Evolutionary conservation across 176 grass and related monocot species (phyloP), one percentile per base, ranked within the genome.

Genomic region (Urochloa ruziziensis): DNA sequence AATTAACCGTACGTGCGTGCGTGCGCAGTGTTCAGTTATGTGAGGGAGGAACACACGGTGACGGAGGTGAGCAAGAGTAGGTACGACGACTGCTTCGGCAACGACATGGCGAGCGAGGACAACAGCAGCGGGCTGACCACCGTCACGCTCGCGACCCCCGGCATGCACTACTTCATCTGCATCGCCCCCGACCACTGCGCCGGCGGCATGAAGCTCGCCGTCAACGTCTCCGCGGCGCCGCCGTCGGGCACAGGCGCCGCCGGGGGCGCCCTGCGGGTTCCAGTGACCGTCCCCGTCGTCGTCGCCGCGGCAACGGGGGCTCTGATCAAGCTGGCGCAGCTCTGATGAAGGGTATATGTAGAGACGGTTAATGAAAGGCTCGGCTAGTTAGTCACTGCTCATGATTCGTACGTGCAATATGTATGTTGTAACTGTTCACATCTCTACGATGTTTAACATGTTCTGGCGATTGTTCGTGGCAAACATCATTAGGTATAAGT

Each of bases 111-210:
- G 60, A 88, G 82, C 79, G 89, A 52, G 75, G 83, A 70, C 67
- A 46, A 85, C 70, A 35, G 36, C 39, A 88, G 44, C 21, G 86
- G 88, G 4, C 23, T 83, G 5, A 93, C 95, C 54, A 69, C 62
- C 52, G 39, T 98, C 21, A 10, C 37, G 16, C 85, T 98, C 40
- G 40, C 56, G 3, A 75, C 53, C 19, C 8, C 88, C 9, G 90
- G 88, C 58, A 67, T 28, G 35, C 90, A 69, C 74, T 93, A 93
- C 86, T 93, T 74, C 90, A 93, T 98, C 82, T 98, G 92, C 86
- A 36, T 2, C 18, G 40, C 77, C 53, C 13, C 79, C 52, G 52
- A 80, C 10, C 92, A 98, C 87, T 98, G 95, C 92, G 51, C 11
- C 44, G 1, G 0, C 4, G 90, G 92, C 70, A 92, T 91, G 89